A percentile compares a stretch with the other conserved stretches of the same genome.
These are phyloP conservation scores for Aspergillus luchuensis DNA, from an alignment of 2,329 filamentous ascomycete species.

Conservation along the genomic window DNA sequence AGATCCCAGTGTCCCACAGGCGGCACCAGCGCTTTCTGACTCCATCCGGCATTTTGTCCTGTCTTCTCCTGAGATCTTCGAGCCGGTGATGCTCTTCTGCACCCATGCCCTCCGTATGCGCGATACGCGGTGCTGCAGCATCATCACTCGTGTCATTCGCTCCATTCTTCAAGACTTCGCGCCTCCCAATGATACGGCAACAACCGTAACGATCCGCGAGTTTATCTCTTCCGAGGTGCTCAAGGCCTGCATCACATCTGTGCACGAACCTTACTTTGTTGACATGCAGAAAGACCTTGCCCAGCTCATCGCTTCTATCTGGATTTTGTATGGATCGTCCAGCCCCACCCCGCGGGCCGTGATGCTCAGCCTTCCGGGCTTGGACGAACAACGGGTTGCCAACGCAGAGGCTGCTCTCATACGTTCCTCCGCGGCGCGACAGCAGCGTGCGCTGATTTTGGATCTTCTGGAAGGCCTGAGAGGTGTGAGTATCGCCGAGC, in stretches of 20 bases:
- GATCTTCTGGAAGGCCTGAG: slow-evolving; percentile 84
- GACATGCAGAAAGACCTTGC: slow-evolving; percentile 93
- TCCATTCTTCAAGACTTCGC: slow-evolving; percentile 79
- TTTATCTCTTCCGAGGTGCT: slow-evolving; percentile 89
- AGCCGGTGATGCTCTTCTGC: slow-evolving; percentile 87
- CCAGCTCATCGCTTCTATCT: slow-evolving; percentile 79
- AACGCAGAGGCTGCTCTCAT: slow-evolving; percentile 62
- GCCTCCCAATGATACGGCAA: slow-evolving; percentile 47
- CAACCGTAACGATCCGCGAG: slow-evolving; percentile 72
- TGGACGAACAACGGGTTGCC: slow-evolving; percentile 69
- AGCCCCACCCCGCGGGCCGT: slow-evolving; percentile 73
- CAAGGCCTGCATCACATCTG: slow-evolving; percentile 82
- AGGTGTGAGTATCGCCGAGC: slow-evolving; percentile 89
- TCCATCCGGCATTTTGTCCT: slow-evolving; percentile 79
- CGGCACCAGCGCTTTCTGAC: slow-evolving; percentile 53
- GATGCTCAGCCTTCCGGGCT: slow-evolving; percentile 76
- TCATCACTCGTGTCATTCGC: slow-evolving; percentile 83
- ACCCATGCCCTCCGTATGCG: slow-evolving; percentile 87
- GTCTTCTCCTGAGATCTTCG: slow-evolving; percentile 73
- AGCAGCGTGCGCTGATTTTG: slow-evolving; percentile 78
- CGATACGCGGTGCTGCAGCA: slow-evolving; percentile 83
- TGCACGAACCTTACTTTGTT: slow-evolving; percentile 95
- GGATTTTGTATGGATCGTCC: slow-evolving; percentile 71
- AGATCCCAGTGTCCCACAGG: slow-evolving; percentile 37
- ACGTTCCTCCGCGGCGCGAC: slow-evolving; percentile 62